Evolutionary conservation across 441 rosid species (phyloP), one percentile per base, ranked within the genome.

Genomic region (Eruca vesicaria): DNA sequence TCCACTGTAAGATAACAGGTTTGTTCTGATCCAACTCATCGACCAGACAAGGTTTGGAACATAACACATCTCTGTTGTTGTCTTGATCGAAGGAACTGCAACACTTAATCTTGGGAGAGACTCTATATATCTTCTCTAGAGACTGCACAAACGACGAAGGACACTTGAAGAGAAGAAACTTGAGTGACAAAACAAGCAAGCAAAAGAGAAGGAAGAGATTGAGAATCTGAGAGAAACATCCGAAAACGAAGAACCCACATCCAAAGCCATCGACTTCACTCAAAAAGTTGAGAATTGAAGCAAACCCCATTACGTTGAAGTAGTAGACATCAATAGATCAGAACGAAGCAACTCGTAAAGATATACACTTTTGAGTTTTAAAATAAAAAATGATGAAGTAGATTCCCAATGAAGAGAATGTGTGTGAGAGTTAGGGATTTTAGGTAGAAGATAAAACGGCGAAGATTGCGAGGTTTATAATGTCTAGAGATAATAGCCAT

Each of bases 161-260:
- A 65, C 67, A 75, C 61, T 81, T 72, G 74, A 78, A 60, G 50
- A 72, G 84, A 69, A 84, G 67, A 70, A 84, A 68, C 75, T 75
- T 86, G 10, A 86, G 73, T 41, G 90, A 89, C 38, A 86, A 52
- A 50, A 69, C 68, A 29, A 84, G 78, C 78, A 90, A 70, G 38
- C 74, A 79, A 73, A 86, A 60, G 78, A 90, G 48, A 26, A 84
- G 74, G 56, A 87, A 28, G 36, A 86, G 55, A 35, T 68, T 79
- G 2, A 82, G 38, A 68, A 81, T 55, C 43, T 72, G 82, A 2
- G 84, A 82, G 75, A 83, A 86, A 75, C 85, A 80, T 1, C 85
- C 85, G n/a, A 86, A 76, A 66, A 83, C 80, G 32, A 82, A 69
- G 56, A 83, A 50, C 78, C 86, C 89, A 77, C 72, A 73, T 56